These are phyloP conservation scores for Monilinia laxa DNA, from an alignment of 2,329 filamentous ascomycete species.

Conservation along the genomic window DNA sequence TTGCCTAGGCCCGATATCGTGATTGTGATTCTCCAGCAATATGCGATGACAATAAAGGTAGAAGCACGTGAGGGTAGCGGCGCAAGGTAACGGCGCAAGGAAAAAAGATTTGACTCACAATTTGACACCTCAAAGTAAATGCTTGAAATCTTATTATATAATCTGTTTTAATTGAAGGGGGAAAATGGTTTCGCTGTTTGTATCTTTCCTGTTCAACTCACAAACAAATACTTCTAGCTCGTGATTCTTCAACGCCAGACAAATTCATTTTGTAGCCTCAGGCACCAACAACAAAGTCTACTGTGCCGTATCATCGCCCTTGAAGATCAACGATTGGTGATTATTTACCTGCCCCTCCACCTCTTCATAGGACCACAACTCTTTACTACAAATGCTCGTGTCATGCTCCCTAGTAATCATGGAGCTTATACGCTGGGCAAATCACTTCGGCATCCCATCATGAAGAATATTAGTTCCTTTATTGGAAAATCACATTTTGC, in stretches of 20 bases:
- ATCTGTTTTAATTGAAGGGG: background rate
- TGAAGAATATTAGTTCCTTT: conserved; percentile 30
- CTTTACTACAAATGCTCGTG: conserved; percentile 22
- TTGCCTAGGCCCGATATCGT: background rate
- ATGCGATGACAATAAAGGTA: conserved; percentile 11
- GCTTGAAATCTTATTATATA: background rate
- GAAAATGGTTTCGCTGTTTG: conserved; percentile 5
- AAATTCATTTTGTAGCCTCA: conserved; percentile 16
- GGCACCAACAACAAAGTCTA: conserved; percentile 3
- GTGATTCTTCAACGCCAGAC: conserved; percentile 2
- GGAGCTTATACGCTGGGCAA: conserved; percentile 40
- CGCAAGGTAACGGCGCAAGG: no score
- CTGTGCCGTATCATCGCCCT: conserved; percentile 1
- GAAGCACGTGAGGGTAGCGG: conserved; percentile 18
- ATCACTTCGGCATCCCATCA: conserved; percentile 32
- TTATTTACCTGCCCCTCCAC: conserved; percentile 5
- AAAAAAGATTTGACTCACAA: conserved; percentile 9
- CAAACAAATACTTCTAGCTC: background rate
- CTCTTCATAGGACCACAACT: conserved; percentile 17
- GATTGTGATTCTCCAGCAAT: background rate
- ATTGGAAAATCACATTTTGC: conserved; percentile 27
- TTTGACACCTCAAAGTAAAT: background rate
- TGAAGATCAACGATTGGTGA: conserved; percentile 11
- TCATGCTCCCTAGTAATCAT: conserved; percentile 42
- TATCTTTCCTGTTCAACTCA: background rate